phyloP scores from a whole-genome alignment of 2,329 filamentous ascomycete species.

The Penicillium sp. region DNA sequence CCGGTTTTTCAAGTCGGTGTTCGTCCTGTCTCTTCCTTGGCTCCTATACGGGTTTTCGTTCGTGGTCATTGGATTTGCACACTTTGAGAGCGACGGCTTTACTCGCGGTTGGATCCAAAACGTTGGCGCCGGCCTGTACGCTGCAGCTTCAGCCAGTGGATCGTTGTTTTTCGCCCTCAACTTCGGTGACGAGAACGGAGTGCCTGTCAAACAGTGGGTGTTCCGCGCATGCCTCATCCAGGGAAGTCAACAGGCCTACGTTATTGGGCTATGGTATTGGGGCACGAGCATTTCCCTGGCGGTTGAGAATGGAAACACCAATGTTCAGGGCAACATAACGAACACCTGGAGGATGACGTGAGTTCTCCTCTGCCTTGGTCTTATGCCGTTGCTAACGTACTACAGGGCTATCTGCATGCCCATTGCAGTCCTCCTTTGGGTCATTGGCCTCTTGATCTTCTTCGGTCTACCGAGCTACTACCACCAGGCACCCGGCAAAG shows the following conservation, averaged over 20 bases:
- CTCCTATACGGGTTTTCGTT: constrained; percentile 56
- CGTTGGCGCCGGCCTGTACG: constrained; percentile 54
- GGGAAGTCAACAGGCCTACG: constrained; percentile 58
- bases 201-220: constrained; percentile 57
- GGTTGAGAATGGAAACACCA: no score
- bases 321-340: constrained; percentile 30
- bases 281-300: no score
- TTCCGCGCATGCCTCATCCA: constrained; percentile 59
- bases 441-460: constrained; percentile 49
- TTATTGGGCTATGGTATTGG: constrained; percentile 44
- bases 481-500: constrained; percentile 53
- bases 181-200: constrained; percentile 56
- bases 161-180: constrained; percentile 60
- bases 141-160: constrained; percentile 54
- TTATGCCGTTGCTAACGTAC: constrained; percentile 20
- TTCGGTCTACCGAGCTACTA: constrained; percentile 59
- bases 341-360: constrained; percentile 41
- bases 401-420: constrained; percentile 48
- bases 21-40: constrained; percentile 54
- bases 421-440: constrained; percentile 50
- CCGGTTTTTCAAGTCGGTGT: constrained; percentile 49
- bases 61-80: constrained; percentile 54
- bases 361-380: no score
- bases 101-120: constrained; percentile 50
- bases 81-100: constrained; percentile 40